Conservation (phyloP, 768 basidiomycete species). For the Termitomyces sp. region DNA sequence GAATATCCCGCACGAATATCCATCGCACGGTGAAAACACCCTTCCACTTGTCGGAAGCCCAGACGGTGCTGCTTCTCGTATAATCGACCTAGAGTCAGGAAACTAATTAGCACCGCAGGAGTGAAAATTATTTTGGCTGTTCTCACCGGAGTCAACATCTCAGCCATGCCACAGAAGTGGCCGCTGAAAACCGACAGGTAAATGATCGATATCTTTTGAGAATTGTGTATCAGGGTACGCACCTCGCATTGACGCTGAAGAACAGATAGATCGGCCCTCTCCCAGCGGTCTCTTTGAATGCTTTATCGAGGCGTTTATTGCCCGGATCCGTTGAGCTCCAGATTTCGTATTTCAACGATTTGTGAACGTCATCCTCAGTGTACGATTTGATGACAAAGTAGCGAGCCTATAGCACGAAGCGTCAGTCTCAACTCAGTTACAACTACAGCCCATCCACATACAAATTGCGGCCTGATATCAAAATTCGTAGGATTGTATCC, state of each 20-base stretch:
- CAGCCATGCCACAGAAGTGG: conserved; percentile 98
- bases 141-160: conserved; percentile 90
- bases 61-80: conserved; percentile 89
- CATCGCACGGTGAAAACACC: conserved; percentile 98
- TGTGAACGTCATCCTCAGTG: conserved; percentile 98
- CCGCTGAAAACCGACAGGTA: conserved; percentile 44
- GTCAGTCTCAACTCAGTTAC: conserved; percentile 1
- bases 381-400: conserved; percentile 99
- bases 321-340: conserved; percentile 98
- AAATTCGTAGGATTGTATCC: conserved; percentile 89
- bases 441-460: conserved; percentile 30
- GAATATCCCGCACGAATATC: conserved; percentile 96
- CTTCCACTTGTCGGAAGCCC: conserved; percentile 99
- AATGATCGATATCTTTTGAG: background rate
- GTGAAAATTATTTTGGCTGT: background rate
- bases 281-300: conserved; percentile 91
- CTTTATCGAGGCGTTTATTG: conserved; percentile 95
- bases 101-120: background rate
- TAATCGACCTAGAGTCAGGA: conserved; percentile 67
- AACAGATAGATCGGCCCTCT: conserved; percentile 96
- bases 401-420: conserved; percentile 50
- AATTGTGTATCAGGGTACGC: conserved; percentile 6
- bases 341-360: conserved; percentile 95
- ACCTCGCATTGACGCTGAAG: conserved; percentile 95
- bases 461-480: conserved; percentile 74